Conservation (phyloP, 345 rosid genomes). For the Geranium brycei region DNA sequence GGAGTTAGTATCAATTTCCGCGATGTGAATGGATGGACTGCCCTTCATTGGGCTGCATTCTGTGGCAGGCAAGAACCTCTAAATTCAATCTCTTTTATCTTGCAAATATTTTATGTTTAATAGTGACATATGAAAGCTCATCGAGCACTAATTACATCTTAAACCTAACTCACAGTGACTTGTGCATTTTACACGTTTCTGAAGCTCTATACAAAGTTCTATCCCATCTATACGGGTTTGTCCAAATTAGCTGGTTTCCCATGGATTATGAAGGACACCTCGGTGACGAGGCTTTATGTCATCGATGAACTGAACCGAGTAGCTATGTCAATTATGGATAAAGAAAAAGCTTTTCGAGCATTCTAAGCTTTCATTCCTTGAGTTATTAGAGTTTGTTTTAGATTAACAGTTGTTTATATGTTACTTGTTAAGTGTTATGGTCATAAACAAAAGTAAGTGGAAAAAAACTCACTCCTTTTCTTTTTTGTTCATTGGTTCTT, state of each 20-base stretch:
- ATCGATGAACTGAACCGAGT: neutral
- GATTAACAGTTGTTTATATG: neutral
- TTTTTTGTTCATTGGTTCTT: neutral
- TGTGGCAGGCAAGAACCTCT: conserved; percentile 60
- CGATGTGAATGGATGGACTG: conserved; percentile 86
- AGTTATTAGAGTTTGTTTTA: neutral
- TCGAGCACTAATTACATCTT: neutral
- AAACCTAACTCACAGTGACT: neutral
- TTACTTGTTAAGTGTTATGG: neutral
- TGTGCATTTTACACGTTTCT: neutral
- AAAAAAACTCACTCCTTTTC: neutral
- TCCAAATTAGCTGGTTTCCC: neutral
- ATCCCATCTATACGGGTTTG: neutral
- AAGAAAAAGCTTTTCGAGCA: too few relatives aligned
- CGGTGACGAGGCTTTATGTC: neutral
- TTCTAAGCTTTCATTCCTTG: neutral
- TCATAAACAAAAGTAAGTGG: neutral
- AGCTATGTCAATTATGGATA: neutral
- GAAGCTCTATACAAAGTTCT: neutral
- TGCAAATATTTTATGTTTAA: neutral
- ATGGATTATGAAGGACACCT: neutral
- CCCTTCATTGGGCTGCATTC: conserved; percentile 92
- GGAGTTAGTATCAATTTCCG: conserved; percentile 84
- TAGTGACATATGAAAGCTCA: neutral
- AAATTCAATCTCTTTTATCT: conserved; percentile 3